Base-by-base conservation (phyloP, 495 filamentous ascomycete genomes). In the Massariosphaeria phaeospora region DNA sequence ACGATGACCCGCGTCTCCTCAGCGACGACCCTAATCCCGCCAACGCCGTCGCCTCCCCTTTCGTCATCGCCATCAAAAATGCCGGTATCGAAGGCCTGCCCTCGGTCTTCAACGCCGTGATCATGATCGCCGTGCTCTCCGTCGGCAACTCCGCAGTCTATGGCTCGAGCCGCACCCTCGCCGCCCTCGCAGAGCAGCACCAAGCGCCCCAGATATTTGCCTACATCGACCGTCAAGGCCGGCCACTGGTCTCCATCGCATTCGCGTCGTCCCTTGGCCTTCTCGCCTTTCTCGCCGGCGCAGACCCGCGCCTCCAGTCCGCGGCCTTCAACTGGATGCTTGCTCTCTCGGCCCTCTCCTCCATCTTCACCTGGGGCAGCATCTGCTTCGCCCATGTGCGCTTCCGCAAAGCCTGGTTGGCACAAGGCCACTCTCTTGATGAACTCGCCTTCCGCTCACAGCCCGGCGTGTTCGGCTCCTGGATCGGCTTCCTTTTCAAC, bases 291-390 rank as follows among this genome's bases (percentile, higher is more conserved):
- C 75, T 94, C 13, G 84, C 88, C 27, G 85, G 85, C 20, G 80
- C 86, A 1, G 58, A 75, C 26, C 67, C 78, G 48, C 56, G 75
- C 27, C 68, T 78, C 45, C 61, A 88, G 63, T 72, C 74, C 13
- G 70, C 79, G 1, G 86, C 88, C 0, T 88, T 96, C 55, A 72
- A 73, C 27, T 97, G 91, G 91, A 85, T 97, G 75, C 77, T 95
- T 55, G 88, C 91, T 31, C 79, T 95, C 36, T 94, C 88, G 0
- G 90, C 88, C 38, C 79, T 97, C 10, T 90, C 86, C 0, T 86
- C 85, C 18, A 84, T 96, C 71, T 88, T 96, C 73, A 96, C 91
- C 30, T 96, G 91, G 91, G 84, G 83, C 44, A 89, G 85, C 34
- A 88, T 96, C 67, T 95, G 89, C 64, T 72, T 93, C 0, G 76